Evolutionary conservation across 2,329 filamentous ascomycete genomes (phyloP), one percentile per base, ranked within the genome.

Genomic region (Epichloe uncinata): DNA sequence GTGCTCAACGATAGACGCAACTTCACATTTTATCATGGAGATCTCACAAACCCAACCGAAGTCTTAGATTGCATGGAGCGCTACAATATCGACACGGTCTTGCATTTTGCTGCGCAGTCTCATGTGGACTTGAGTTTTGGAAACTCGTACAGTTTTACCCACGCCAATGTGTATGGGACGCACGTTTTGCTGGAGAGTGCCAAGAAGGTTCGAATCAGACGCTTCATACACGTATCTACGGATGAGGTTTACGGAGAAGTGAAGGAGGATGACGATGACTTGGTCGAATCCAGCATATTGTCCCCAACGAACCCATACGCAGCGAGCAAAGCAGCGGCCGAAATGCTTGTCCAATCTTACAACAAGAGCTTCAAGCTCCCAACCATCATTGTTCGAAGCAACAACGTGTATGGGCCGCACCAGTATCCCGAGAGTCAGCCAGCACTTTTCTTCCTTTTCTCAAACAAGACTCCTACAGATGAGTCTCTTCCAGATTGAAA

Each of bases 281-380:
- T 87, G 55, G 70, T 82, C 41, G 86, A 90, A 68, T 78, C 79
- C 15, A 86, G 84, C 66, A 79, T 86, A 56, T 72, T 91, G 35
- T 81, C 82, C 1, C 87, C 87, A 0, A 90, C 86, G 18, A 93
- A 91, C 60, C 87, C 87, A 13, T 90, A 90, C 58, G 82, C 85
- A 9, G 85, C 85, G 18, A 85, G 81, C 67, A 90, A 90, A 66
- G 85, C 85, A 3, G 85, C 85, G 1, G 85, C 85, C 5, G 85
- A 90, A 69, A 89, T 89, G 85, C 73, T 87, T 60, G 85, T 91
- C n/a, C 82, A 85, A 63, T 87, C 85, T n/a, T 93, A 90, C 63
- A 77, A 83, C 62, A 88, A 86, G 69, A 87, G 82, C 65, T 90
- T 89, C 72, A 84, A 85, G 64, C 73, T 93, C 12, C 86, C 86